A percentile compares a stretch with the other conserved stretches of the same genome.
These are phyloP conservation scores for Musa beccarii DNA, from an alignment of 176 grass and related monocot species.

Conservation along the genomic window DNA sequence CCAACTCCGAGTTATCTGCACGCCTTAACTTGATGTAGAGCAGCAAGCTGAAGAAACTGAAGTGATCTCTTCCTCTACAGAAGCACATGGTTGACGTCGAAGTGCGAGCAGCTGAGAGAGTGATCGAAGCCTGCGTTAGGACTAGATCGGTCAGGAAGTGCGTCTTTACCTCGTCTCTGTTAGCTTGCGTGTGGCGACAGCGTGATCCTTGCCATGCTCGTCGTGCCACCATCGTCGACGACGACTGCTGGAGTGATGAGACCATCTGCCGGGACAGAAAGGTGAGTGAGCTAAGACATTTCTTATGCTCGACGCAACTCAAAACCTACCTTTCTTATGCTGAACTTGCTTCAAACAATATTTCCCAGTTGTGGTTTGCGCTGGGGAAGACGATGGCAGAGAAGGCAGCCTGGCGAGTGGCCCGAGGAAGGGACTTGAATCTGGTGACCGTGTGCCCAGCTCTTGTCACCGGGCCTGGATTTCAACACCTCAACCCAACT, in stretches of 20 bases:
- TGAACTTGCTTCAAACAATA: too few species aligned
- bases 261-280: conserved; percentile 82
- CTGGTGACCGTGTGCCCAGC: conserved; percentile 82
- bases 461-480: conserved; percentile 74
- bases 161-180: conserved; percentile 75
- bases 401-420: conserved; percentile 78
- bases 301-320: too few species aligned
- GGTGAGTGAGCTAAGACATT: conserved; percentile 29
- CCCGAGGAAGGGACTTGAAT: conserved; percentile 75
- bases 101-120: conserved; percentile 61
- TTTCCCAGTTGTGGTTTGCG: conserved; percentile 71
- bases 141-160: conserved; percentile 81
- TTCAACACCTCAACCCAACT: conserved; percentile 80
- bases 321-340: too few species aligned
- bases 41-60: too few species aligned
- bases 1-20: too few species aligned
- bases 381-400: conserved; percentile 88
- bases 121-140: conserved; percentile 73
- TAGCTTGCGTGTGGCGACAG: conserved; percentile 69
- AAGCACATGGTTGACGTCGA: conserved; percentile 87
- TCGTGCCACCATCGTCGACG: conserved; percentile 34
- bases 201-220: conserved; percentile 33
- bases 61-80: conserved; percentile 17
- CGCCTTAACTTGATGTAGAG: too few species aligned
- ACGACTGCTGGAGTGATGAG: conserved; percentile 96